Percentiles rank a stretch among this genome's conserved stretches.
Conservation (phyloP, 805 yeast species). For the Kodamaea sagamina region DNA sequence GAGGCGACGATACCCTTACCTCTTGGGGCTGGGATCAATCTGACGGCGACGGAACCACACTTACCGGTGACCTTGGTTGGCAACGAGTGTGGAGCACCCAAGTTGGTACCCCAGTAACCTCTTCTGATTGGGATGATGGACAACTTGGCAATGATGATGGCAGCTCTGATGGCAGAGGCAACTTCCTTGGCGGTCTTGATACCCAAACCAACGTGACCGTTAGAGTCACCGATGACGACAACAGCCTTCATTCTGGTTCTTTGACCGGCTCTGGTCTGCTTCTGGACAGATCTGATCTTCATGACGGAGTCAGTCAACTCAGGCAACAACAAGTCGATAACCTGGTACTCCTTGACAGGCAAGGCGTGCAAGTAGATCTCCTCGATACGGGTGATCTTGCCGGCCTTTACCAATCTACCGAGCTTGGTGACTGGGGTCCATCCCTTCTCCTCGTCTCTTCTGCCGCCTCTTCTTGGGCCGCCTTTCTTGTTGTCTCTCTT, state of each 20-base stretch:
- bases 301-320: constrained; percentile 96
- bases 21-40: constrained; percentile 99
- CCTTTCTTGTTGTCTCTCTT: constrained; percentile 56
- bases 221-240: constrained; percentile 98
- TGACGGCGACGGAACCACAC: constrained; percentile 99
- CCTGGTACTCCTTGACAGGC: constrained; percentile 99
- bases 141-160: constrained; percentile 98
- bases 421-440: constrained; percentile 99
- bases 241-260: constrained; percentile 99
- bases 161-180: constrained; percentile 99
- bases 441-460: constrained; percentile 93
- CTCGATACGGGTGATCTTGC: constrained; percentile 94
- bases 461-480: constrained; percentile 58
- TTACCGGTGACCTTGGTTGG: constrained; percentile 98
- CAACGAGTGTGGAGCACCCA: constrained; percentile 99
- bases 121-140: constrained; percentile 99
- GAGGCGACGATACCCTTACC: constrained; percentile 99
- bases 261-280: constrained; percentile 99
- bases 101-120: constrained; percentile 99
- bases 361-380: constrained; percentile 99
- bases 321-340: constrained; percentile 95
- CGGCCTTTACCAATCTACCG: constrained; percentile 99
- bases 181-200: constrained; percentile 99
- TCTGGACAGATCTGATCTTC: constrained; percentile 99
- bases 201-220: constrained; percentile 99